Evolutionary conservation across 148 eudicot species (phyloP).

Genomic region (Vaccinium darrowii): DNA sequence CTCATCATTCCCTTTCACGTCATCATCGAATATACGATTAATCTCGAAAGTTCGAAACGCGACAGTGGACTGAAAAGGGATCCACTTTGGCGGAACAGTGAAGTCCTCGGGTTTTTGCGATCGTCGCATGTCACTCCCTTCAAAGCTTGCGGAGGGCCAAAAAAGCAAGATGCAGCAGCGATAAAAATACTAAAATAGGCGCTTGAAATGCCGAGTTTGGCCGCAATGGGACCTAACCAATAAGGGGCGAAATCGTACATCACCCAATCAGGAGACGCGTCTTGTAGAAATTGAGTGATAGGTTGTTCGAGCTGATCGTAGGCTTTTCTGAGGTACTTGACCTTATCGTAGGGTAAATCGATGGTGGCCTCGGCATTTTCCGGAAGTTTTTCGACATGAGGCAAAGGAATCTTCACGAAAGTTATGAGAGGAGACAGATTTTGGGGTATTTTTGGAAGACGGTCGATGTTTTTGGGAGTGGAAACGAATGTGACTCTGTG

Average conservation of each 20-base stretch:
- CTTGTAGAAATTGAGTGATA: neutral
- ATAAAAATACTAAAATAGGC: constrained; percentile 15
- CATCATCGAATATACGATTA: neutral
- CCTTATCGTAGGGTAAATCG: constrained; percentile 29
- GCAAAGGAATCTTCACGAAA: constrained; percentile 24
- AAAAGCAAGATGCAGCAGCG: neutral
- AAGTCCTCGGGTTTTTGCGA: constrained; percentile 1
- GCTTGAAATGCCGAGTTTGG: constrained; percentile 5
- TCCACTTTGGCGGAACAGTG: constrained; percentile 1
- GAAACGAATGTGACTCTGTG: constrained; percentile 29
- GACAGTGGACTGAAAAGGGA: neutral
- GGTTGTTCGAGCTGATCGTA: constrained; percentile 31
- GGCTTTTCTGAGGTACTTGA: constrained; percentile 34
- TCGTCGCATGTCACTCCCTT: neutral
- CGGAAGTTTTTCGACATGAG: constrained; percentile 20
- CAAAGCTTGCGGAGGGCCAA: neutral
- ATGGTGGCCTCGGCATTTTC: constrained; percentile 40
- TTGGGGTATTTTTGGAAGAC: constrained; percentile 28
- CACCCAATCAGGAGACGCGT: neutral
- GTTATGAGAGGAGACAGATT: constrained; percentile 17
- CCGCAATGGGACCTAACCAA: neutral
- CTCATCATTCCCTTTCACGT: neutral
- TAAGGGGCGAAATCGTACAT: neutral
- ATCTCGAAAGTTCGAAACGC: neutral
- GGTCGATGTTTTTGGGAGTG: constrained; percentile 31